A percentile compares a stretch with the other conserved stretches of the same genome.
phyloP scores from a whole-genome alignment of 169 alveolate species.

The Eimeria tenella region DNA sequence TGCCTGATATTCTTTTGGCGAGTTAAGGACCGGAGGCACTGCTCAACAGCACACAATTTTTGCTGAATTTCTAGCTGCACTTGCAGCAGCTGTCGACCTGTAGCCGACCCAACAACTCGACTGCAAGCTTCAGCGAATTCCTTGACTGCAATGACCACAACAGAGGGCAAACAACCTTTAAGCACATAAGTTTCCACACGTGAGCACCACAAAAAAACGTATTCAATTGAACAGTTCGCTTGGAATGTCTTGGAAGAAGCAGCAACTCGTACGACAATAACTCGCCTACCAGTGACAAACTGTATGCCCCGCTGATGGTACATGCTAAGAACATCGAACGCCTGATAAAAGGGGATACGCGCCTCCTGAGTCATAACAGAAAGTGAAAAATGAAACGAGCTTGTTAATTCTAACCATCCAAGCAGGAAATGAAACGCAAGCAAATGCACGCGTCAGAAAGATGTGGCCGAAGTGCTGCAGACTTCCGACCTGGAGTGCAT shows the following conservation, averaged over 20 bases:
- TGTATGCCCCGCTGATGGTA: conserved; percentile 72
- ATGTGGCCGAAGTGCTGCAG: background rate
- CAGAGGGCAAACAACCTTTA: background rate
- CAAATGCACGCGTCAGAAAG: background rate
- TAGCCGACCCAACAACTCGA: conserved; percentile 69
- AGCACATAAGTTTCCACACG: too few relatives aligned
- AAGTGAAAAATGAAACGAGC: background rate
- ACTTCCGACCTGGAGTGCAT: conserved; percentile 55
- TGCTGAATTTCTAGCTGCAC: conserved; percentile 72
- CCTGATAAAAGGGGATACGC: conserved; percentile 71
- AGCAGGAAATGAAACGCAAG: too few relatives aligned
- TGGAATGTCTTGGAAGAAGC: background rate
- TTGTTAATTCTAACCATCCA: background rate
- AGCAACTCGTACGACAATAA: background rate
- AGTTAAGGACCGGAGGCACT: conserved; percentile 22
- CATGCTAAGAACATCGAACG: conserved; percentile 76
- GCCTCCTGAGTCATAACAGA: conserved; percentile 50
- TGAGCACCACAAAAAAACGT: too few relatives aligned
- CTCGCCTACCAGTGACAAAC: conserved; percentile 59
- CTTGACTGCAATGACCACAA: conserved; percentile 57
- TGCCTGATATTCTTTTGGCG: conserved; percentile 39
- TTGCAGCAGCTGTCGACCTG: conserved; percentile 77
- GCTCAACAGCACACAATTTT: conserved; percentile 63
- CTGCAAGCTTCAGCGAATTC: conserved; percentile 73
- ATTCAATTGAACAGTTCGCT: too few relatives aligned